Evolutionary conservation across 176 grass and related monocot genomes (phyloP).

Genomic region (Triticum dicoccoides): DNA sequence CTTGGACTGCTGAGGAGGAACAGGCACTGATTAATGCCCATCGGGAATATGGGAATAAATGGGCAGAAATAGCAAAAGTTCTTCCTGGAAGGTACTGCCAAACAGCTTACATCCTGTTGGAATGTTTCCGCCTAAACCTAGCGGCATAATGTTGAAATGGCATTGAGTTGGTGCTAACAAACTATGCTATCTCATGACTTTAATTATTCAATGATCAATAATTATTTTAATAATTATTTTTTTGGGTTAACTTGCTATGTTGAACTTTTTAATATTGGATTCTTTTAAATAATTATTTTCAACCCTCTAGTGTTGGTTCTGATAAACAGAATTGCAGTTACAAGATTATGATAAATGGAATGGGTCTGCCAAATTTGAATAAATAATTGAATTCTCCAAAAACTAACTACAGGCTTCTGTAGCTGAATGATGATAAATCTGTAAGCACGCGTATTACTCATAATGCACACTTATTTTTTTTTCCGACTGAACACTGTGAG

Average conservation of each 20-base stretch:
- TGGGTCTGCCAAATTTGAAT: conserved; percentile 23
- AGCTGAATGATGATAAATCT: background rate
- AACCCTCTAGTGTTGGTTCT: conserved; percentile 5
- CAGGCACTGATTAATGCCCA: conserved; percentile 76
- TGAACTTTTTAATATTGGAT: background rate
- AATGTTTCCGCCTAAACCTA: background rate
- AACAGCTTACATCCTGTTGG: background rate
- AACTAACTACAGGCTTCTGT: background rate
- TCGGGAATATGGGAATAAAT: conserved; percentile 86
- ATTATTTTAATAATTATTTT: background rate
- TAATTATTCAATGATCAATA: background rate
- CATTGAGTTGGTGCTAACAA: background rate
- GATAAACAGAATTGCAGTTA: conserved; percentile 16
- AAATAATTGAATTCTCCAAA: background rate
- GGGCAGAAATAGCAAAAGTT: conserved; percentile 99
- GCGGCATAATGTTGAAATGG: background rate
- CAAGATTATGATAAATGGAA: conserved; percentile 19
- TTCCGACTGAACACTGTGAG: no score
- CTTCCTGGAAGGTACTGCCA: conserved; percentile 85
- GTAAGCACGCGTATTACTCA: background rate
- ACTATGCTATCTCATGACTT: background rate
- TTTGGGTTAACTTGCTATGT: background rate
- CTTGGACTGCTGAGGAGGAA: conserved; percentile 90
- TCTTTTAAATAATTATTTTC: no score
- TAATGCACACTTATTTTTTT: background rate